These are phyloP conservation scores for Gentiana straminea DNA, from an alignment of 257 asterid species.

Conservation along the genomic window DNA sequence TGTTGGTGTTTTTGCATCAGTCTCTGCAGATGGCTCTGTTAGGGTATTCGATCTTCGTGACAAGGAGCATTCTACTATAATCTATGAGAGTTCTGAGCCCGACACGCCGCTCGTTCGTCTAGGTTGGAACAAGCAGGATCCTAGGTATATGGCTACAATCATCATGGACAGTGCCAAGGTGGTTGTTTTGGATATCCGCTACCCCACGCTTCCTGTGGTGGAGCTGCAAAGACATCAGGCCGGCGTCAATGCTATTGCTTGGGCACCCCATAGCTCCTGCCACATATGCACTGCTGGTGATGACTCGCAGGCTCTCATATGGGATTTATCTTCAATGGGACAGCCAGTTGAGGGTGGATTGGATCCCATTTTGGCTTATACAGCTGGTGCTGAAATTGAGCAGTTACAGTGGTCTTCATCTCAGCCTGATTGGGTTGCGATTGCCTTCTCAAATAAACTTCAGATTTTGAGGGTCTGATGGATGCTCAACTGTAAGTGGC, in stretches of 20 bases:
- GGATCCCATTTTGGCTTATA: slow-evolving; percentile 90
- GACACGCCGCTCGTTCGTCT: slow-evolving; percentile 88
- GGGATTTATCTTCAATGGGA: slow-evolving; percentile 96
- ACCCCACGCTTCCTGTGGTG: slow-evolving; percentile 82
- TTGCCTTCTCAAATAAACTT: slow-evolving; percentile 92
- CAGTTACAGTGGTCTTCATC: slow-evolving; percentile 98
- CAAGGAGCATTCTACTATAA: slow-evolving; percentile 94
- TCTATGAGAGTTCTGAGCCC: slow-evolving; percentile 91
- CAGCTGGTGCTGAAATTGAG: slow-evolving; percentile 95
- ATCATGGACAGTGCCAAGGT: slow-evolving; percentile 93
- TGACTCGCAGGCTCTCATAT: slow-evolving; percentile 91
- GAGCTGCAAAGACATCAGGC: slow-evolving; percentile 97
- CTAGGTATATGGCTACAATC: slow-evolving; percentile 95
- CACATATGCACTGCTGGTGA: slow-evolving; percentile 98
- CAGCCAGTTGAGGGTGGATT: slow-evolving; percentile 91
- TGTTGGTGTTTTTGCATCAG: slow-evolving; percentile 92
- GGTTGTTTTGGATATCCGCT: slow-evolving; percentile 84
- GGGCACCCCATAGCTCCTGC: slow-evolving; percentile 99
- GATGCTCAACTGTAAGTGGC: not conserved
- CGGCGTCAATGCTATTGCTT: slow-evolving; percentile 86
- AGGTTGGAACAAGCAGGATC: slow-evolving; percentile 97
- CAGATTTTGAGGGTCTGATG: slow-evolving; percentile 93
- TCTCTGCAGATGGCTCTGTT: slow-evolving; percentile 92
- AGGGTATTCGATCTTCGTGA: slow-evolving; percentile 95
- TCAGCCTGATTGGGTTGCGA: slow-evolving; percentile 97